A percentile compares a stretch with the other conserved stretches of the same genome.
phyloP scores from a whole-genome alignment of 2,329 filamentous ascomycete species.

The Epichloe uncinata region DNA sequence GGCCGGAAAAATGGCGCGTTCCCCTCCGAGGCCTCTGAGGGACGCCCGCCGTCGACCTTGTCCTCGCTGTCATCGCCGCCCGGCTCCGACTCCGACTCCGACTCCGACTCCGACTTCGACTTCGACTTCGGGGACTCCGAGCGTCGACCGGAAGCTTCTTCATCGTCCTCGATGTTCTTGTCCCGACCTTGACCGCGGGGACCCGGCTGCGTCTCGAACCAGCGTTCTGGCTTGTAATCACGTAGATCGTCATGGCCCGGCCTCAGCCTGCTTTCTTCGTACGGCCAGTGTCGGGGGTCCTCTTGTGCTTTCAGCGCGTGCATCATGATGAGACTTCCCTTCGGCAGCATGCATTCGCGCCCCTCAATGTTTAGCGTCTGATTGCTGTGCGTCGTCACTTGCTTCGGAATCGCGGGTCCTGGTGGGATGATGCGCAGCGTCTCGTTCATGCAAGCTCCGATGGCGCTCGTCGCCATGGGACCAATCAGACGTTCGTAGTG shows the following conservation, averaged over 20 bases:
- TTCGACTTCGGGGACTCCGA: constrained; percentile 15
- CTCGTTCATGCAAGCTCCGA: constrained; percentile 67
- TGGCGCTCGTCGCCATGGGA: constrained; percentile 52
- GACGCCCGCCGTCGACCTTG: constrained; percentile 37
- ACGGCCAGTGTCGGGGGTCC: constrained; percentile 66
- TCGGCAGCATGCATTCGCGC: constrained; percentile 43
- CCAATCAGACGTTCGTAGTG: constrained; percentile 56
- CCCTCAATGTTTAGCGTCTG: constrained; percentile 49
- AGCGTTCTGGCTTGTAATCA: constrained; percentile 59
- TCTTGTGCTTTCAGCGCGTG: constrained; percentile 43
- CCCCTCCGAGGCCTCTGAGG: constrained; percentile 28
- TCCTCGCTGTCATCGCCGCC: constrained; percentile 18
- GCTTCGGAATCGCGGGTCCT: constrained; percentile 60
- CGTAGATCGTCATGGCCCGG: constrained; percentile 42
- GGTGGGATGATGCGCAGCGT: constrained; percentile 60
- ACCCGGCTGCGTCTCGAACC: constrained; percentile 36
- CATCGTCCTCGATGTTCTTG: not conserved
- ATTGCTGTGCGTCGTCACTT: constrained; percentile 30
- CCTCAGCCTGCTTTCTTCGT: constrained; percentile 28
- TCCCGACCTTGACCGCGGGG: constrained; percentile 5
- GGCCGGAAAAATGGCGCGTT: constrained; percentile 47
- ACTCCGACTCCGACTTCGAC: too few species aligned
- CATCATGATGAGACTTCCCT: constrained; percentile 41
- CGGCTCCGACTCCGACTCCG: constrained; percentile 19
- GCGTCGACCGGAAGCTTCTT: not conserved